Conservation (phyloP, 208 protist species). For the Trypanosoma conorhini region DNA sequence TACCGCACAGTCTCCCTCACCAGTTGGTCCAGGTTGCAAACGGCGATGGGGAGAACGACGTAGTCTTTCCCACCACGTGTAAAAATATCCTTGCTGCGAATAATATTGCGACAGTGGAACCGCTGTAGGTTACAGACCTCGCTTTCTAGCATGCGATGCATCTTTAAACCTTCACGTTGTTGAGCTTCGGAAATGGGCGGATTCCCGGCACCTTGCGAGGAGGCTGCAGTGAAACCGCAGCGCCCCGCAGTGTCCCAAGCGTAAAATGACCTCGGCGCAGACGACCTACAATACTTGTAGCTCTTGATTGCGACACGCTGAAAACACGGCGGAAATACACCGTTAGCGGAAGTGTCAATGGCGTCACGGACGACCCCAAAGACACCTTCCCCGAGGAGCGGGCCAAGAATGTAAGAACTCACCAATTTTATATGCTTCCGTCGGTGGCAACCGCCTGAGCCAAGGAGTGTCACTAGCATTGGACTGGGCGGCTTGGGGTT, state of each 20-base stretch:
- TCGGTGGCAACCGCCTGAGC: conserved; percentile 40
- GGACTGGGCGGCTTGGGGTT: conserved; percentile 20
- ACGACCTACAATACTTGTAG: conserved; percentile 15
- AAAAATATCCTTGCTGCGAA: conserved; percentile 78
- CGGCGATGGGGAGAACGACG: conserved; percentile 76
- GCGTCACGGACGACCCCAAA: conserved; percentile 80
- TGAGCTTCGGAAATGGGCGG: conserved; percentile 6
- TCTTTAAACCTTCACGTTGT: conserved; percentile 15
- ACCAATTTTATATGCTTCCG: conserved; percentile 85
- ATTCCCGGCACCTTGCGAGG: not conserved
- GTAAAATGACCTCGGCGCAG: not conserved
- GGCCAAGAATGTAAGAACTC: conserved; percentile 79
- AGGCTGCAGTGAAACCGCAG: too few species aligned
- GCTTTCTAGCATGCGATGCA: conserved; percentile 34
- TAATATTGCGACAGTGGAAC: conserved; percentile 76
- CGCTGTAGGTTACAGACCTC: conserved; percentile 81
- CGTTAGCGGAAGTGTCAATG: conserved; percentile 60
- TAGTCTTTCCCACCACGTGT: conserved; percentile 77
- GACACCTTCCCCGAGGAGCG: conserved; percentile 73
- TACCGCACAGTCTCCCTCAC: conserved; percentile 38
- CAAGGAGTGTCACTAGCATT: conserved; percentile 48
- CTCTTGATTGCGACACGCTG: conserved; percentile 30
- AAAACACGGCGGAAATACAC: conserved; percentile 20
- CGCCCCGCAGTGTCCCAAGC: not conserved
- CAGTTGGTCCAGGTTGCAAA: conserved; percentile 79